Base-by-base conservation (phyloP, 345 rosid genomes). In the Raphanus sativus region DNA sequence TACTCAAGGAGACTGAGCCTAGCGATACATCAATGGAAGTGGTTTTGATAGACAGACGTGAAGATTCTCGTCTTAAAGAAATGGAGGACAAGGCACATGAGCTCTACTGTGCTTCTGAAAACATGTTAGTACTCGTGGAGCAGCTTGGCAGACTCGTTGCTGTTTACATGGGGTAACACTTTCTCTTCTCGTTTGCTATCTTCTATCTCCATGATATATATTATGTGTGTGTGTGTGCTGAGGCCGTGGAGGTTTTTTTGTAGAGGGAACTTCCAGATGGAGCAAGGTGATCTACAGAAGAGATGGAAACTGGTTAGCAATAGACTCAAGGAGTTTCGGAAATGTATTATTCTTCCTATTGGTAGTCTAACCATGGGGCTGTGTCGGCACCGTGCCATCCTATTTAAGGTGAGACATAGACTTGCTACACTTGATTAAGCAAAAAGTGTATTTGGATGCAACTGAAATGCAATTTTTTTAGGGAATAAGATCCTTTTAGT, bases 321-420 rank as follows among this genome's bases (percentile, higher is more conserved):
- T 83, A 88, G 89, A 82, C 83, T 90, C 81, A 89, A 75, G 89
- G 86, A 89, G 17, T 83, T 74, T 67, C 86, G 81, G 28, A 91
- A 87, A 80, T 91, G 97, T 76, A 86, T 92, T 61, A 91, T 94
- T 59, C 80, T 94, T 15, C 98, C 98, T 38, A 86, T 94, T 26
- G 98, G 98, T 65, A 88, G 92, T 86, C 70, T 94, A 65, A 85
- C 97, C 8, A 81, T 69, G 80, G 98, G 98, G 40, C 94, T 92
- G 33, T 94, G 98, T 81, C 83, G 98, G 73, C 98, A 94, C 77
- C 97, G 98, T 13, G 98, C 98, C 56, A 87, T 94, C 81, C 77
- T 94, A 38, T 94, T 94, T 85, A 94, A 94, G 97, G 98, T 92
- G 67, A 75, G 60, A 2, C 69, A 76, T 62, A 4, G 30, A 38